Base-by-base conservation (phyloP, 2,329 filamentous ascomycete genomes). In the Tolypocladium endophyticum region DNA sequence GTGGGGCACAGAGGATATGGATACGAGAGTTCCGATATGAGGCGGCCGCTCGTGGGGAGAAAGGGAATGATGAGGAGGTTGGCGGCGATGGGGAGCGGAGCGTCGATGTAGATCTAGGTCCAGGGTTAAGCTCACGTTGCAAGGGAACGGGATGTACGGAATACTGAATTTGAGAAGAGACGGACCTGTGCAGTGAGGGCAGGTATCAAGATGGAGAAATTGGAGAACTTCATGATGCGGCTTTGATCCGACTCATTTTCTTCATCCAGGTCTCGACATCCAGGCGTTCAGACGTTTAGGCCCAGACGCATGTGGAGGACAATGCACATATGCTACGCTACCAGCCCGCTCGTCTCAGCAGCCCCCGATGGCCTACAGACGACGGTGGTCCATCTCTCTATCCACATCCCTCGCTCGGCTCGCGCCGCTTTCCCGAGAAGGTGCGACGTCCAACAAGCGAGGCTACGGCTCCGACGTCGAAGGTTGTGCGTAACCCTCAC, bases 21-120 rank as follows among this genome's bases (percentile, higher is more conserved):
- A 62, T 76, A 77, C 58, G 59, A 57, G 4, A 70, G 67, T 52
- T 74, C 72, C 30, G 75, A 76, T 47, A 67, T 61, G 52, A 77
- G 65, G 59, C 64, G 71, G 55, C 71, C 71, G 16, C 67, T 62
- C 52, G 65, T 60, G 23, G 67, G 61, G 50, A 71, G 36, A 61
- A 73, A 72, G 39, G 68, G 71, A 54, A 70, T 74, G 58, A 73
- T 70, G 61, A 71, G 66, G 38, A 74, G 68, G 59, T 68, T 66
- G 33, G 66, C 62, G 41, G 69, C 73, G 60, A 70, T 71, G 55
- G 69, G 56, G 47, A 75, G 64, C 35, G 71, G 67, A 3, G 64
- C 60, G 61, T 72, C 72, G 60, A 76, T 71, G 50, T 35, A 23
- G 28, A 53, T 53, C 50, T 53, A 30, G 30, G 18, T 11, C 28